Percentiles rank a stretch among this genome's conserved stretches.
phyloP scores from a whole-genome alignment of 1,284 basidiomycete genomes.

The Sanghuangporus baumii region DNA sequence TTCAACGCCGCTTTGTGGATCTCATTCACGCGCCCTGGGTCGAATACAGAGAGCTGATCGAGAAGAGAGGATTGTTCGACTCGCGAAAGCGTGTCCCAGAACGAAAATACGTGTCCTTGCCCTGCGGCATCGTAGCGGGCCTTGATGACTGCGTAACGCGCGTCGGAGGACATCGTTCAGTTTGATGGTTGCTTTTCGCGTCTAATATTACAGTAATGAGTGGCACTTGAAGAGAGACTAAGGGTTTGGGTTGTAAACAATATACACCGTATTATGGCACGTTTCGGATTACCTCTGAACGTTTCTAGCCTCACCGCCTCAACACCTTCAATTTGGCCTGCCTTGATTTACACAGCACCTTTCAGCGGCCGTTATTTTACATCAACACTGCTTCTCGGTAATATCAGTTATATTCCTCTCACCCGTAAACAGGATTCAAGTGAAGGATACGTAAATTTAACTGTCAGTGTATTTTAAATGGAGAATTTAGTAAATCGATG shows the following conservation, averaged over 20 bases:
- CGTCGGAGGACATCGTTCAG: background rate
- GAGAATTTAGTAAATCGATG: background rate
- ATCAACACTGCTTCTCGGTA: background rate
- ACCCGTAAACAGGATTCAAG: background rate
- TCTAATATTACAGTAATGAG: background rate
- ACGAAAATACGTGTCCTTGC: slow-evolving; percentile 86
- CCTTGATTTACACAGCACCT: background rate
- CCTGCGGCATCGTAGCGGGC: slow-evolving; percentile 70
- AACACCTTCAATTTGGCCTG: background rate
- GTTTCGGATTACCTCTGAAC: background rate
- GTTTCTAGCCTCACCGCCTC: background rate
- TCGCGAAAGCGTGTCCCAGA: slow-evolving; percentile 73
- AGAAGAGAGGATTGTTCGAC: slow-evolving; percentile 62
- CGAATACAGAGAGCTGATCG: slow-evolving; percentile 75
- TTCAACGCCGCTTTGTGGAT: slow-evolving; percentile 78
- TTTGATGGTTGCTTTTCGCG: background rate
- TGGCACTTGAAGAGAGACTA: background rate
- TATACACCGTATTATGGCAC: background rate
- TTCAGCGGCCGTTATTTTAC: background rate
- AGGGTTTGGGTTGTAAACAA: background rate
- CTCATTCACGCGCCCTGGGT: slow-evolving; percentile 88
- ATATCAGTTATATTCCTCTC: background rate
- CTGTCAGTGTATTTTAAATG: background rate
- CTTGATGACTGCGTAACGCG: slow-evolving; percentile 24
- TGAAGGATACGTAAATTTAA: background rate